These are phyloP conservation scores for Eucalyptus camaldulensis DNA, from an alignment of 345 rosid species.

Conservation along the genomic window DNA sequence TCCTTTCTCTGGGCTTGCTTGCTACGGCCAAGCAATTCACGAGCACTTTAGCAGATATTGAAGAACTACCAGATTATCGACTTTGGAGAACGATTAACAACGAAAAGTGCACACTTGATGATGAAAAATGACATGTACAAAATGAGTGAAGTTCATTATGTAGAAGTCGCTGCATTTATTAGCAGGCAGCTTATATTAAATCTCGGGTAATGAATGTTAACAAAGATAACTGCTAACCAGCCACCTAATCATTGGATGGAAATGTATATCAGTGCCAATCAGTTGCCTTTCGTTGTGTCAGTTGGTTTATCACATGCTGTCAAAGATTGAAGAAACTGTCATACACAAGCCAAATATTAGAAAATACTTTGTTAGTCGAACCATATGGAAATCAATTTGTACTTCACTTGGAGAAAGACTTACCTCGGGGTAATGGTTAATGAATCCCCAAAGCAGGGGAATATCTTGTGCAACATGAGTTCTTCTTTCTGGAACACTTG, in stretches of 20 bases:
- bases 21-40: neutral
- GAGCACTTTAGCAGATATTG: fast-evolving
- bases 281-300: fast-evolving
- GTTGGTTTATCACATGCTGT: no score
- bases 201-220: fast-evolving
- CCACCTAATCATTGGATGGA: neutral
- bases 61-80: neutral
- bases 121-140: neutral
- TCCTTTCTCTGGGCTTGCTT: neutral
- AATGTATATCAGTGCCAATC: neutral
- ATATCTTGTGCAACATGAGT: no score
- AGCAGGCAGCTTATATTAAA: neutral
- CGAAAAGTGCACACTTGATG: neutral
- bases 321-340: neutral
- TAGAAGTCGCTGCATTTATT: neutral
- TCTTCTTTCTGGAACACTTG: no score
- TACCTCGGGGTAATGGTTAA: fast-evolving
- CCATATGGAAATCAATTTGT: no score
- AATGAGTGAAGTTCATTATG: neutral
- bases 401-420: no score
- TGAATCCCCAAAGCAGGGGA: no score
- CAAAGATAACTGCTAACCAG: neutral
- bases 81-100: neutral
- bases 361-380: no score
- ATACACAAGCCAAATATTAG: neutral